Base-by-base conservation (phyloP, 441 rosid genomes). In the Macaranga tanarius region DNA sequence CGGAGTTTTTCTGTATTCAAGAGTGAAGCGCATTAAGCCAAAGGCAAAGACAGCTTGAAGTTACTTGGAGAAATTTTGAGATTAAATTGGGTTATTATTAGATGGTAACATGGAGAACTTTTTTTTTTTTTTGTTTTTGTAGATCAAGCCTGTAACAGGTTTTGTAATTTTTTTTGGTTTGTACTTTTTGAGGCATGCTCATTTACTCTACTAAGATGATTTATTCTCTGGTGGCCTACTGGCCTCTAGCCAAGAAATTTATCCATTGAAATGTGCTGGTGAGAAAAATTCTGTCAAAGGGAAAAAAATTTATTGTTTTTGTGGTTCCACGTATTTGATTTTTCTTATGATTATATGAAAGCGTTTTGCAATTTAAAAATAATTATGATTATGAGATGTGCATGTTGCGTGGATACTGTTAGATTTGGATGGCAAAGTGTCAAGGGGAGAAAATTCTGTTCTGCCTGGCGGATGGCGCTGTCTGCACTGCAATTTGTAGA, bases 1-100 rank as follows among this genome's bases (percentile, higher is more conserved):
- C 7, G 99, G 99, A 82, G 97, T 95, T 50, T 95, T 95, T 78
- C 73, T 91, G 64, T 95, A 95, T 77, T 95, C 99, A 0, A 86
- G 98, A 73, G 97, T 91, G 90, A 95, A 93, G 82, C 81, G 98
- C 75, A 88, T 95, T 20, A 95, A 95, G 84, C 80, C 97, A 34
- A 90, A 93, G 92, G 80, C 92, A 15, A 92, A 93, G 87, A 67
- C 90, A 77, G 90, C 93, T 69, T 95, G 71, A 80, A 75, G 59
- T 19, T 52, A 44, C 12, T 26, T 2, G 44, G 48, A 40, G 17
- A 61, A 61, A 13, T 72, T 79, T 81, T 81, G 67, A 47, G 26
- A 25, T 65, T 70, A 74, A 73, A 55, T 77, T 50, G 44, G 75
- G 56, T 72, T 48, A 58, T 58, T 68, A 60, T 71, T 62, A 20